Conservation (phyloP, 768 basidiomycete genomes). For the Leccinum barrowsii region DNA sequence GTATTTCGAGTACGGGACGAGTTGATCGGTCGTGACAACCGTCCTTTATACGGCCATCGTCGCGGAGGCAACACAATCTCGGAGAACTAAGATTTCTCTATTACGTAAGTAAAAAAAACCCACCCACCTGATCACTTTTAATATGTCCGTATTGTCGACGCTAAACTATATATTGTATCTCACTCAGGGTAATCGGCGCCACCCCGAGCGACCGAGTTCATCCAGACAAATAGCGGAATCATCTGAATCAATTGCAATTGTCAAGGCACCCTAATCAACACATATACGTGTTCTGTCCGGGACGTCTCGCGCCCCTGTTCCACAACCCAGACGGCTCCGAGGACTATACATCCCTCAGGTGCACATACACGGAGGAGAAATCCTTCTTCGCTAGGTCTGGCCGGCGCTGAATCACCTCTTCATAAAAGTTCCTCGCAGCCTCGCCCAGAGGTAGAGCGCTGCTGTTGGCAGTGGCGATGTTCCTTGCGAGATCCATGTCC, state of each 20-base stretch:
- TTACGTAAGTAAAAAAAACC: slow-evolving; percentile 18
- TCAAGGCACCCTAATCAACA: slow-evolving; percentile 13
- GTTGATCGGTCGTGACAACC: slow-evolving; percentile 21
- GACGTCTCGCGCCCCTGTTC: neutral
- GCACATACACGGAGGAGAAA: slow-evolving; percentile 78
- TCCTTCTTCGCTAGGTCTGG: slow-evolving; percentile 68
- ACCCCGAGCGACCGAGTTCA: neutral
- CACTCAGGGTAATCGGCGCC: neutral
- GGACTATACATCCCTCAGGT: slow-evolving; percentile 37
- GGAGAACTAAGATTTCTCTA: neutral
- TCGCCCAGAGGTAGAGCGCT: slow-evolving; percentile 64
- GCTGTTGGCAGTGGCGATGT: slow-evolving; percentile 48
- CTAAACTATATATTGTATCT: neutral
- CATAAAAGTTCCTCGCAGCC: slow-evolving; percentile 63
- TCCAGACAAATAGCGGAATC: neutral
- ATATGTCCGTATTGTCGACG: neutral
- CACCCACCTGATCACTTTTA: neutral
- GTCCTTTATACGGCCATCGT: slow-evolving; percentile 26
- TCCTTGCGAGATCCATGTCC: slow-evolving; percentile 82
- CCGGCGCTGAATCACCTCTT: slow-evolving; percentile 44
- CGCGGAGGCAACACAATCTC: slow-evolving; percentile 25
- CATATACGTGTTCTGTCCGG: slow-evolving; percentile 3
- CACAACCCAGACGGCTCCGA: slow-evolving; percentile 1
- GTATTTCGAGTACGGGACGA: neutral
- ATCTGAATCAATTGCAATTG: neutral